These are phyloP conservation scores for Lobosporangium transversale DNA, from an alignment of 192 early-diverging fungal genomes.

Conservation along the genomic window DNA sequence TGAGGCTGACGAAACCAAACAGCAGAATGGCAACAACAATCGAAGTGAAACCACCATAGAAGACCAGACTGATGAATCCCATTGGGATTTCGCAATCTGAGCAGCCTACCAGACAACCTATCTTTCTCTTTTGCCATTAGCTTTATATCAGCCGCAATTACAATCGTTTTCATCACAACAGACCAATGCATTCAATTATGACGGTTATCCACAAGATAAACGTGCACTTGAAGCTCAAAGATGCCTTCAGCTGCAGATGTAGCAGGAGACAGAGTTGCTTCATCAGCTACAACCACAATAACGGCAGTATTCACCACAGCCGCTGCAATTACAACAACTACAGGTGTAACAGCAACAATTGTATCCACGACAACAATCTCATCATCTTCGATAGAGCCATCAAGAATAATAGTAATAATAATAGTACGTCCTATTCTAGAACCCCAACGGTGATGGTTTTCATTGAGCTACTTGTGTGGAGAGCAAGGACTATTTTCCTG, in stretches of 20 bases:
- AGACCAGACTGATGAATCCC: not conserved
- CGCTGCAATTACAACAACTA: no score
- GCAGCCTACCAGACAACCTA: not conserved
- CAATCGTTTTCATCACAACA: conserved; percentile 10
- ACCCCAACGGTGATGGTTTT: no score
- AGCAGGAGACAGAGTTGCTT: conserved; percentile 10
- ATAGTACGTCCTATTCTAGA: no score
- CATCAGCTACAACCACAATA: not conserved
- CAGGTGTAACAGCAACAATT: no score
- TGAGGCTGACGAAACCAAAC: conserved; percentile 15
- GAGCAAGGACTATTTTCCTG: no score
- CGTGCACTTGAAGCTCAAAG: conserved; percentile 27
- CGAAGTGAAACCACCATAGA: not conserved
- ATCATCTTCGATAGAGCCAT: not conserved
- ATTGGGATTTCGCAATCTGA: not conserved
- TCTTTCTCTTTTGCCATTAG: conserved; percentile 14
- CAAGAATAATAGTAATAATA: no score
- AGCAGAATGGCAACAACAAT: not conserved
- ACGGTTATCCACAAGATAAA: conserved; percentile 19
- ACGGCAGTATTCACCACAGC: no score
- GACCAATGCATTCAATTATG: conserved; percentile 11
- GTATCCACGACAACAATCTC: no score
- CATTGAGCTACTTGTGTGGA: no score
- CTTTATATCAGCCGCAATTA: not conserved
- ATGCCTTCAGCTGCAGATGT: conserved; percentile 42